Evolutionary conservation across 2,329 filamentous ascomycete species (phyloP).

Genomic region (Dothideomycetes sp.): DNA sequence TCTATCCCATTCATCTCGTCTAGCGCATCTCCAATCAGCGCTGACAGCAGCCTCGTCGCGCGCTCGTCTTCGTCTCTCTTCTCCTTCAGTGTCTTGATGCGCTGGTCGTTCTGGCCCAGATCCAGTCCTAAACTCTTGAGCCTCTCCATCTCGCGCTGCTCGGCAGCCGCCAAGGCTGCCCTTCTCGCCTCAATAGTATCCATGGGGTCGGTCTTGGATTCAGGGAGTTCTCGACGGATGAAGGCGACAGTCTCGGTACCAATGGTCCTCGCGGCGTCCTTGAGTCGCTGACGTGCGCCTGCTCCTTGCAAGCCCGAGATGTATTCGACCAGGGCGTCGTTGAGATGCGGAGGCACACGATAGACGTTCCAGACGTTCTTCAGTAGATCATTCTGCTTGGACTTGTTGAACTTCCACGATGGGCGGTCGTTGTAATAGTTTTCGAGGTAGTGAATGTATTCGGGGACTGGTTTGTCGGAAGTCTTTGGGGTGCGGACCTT

Average conservation of each 20-base stretch:
- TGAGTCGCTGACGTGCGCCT: conserved; percentile 54
- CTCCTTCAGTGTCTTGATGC: conserved; percentile 21
- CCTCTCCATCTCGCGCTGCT: conserved; percentile 22
- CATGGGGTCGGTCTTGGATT: conserved; percentile 15
- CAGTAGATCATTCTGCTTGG: conserved; percentile 72
- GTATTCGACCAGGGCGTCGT: conserved; percentile 63
- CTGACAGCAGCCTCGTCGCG: conserved; percentile 16
- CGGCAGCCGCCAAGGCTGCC: conserved; percentile 24
- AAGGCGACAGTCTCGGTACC: conserved; percentile 33
- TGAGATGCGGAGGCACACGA: conserved; percentile 59
- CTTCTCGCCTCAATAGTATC: conserved; percentile 23
- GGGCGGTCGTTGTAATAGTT: conserved; percentile 61
- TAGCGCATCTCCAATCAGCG: conserved; percentile 15
- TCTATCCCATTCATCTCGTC: conserved; percentile 10
- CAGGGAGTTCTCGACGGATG: conserved; percentile 5
- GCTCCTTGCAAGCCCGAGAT: conserved; percentile 68
- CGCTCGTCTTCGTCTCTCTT: conserved; percentile 23
- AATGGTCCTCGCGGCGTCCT: conserved; percentile 52
- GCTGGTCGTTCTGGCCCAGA: conserved; percentile 12
- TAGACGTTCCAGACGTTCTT: conserved; percentile 68
- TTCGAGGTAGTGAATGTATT: conserved; percentile 64
- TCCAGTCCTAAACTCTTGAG: conserved; percentile 14
- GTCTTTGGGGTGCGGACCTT: conserved; percentile 12
- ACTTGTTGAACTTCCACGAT: conserved; percentile 95
- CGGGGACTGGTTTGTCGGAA: conserved; percentile 24